Percentiles rank a stretch among this genome's conserved stretches.
Conservation (phyloP, 192 early-diverging fungal species). For the Cladochytrium replicatum region DNA sequence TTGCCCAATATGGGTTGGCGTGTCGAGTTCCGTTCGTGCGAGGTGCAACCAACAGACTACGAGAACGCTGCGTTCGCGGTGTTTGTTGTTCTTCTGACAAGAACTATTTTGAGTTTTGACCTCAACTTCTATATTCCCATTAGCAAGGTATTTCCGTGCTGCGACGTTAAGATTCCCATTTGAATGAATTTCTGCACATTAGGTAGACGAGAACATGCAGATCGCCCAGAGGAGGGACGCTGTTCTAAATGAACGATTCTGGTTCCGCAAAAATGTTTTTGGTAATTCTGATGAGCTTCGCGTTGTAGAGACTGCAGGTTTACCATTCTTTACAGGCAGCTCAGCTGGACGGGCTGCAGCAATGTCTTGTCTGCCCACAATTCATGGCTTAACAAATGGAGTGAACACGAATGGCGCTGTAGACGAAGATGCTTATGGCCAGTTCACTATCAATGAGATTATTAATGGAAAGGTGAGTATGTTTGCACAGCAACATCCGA, state of each 20-base stretch:
- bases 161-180: neutral
- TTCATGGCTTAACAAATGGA: neutral
- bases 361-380: neutral
- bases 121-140: conserved; percentile 95
- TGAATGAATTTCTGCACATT: neutral
- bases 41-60: conserved; percentile 92
- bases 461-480: conserved; percentile 66
- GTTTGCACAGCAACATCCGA: neutral
- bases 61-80: conserved; percentile 94
- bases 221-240: conserved; percentile 78
- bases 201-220: conserved; percentile 91
- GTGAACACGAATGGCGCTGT: neutral
- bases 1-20: conserved; percentile 87
- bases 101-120: conserved; percentile 76
- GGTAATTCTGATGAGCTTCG: conserved; percentile 17
- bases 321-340: conserved; percentile 2
- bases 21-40: conserved; percentile 95
- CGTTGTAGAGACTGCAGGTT: neutral
- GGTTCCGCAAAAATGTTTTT: conserved; percentile 80
- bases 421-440: conserved; percentile 30
- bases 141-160: conserved; percentile 54
- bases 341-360: neutral
- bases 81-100: conserved; percentile 84
- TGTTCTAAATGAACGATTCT: conserved; percentile 71
- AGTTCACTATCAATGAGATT: conserved; percentile 85